phyloP scores from a whole-genome alignment of 345 rosid genomes.

The Hibiscus tridactylites region DNA sequence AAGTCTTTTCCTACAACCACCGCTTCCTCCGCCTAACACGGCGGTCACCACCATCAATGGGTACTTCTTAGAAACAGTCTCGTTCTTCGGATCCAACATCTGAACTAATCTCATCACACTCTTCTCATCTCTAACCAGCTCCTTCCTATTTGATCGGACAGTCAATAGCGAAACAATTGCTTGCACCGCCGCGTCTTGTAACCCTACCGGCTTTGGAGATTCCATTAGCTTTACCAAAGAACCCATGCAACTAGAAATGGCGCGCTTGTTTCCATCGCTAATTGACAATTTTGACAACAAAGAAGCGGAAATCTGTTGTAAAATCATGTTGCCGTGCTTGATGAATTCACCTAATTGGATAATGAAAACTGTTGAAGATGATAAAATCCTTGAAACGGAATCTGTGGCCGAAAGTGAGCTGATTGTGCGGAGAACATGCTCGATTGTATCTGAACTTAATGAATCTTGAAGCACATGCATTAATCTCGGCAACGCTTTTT shows the following conservation, averaged over 20 bases:
- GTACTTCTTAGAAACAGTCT: conserved; percentile 41
- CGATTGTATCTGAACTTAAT: conserved; percentile 36
- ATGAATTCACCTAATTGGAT: conserved; percentile 51
- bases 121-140: conserved; percentile 61
- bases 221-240: conserved; percentile 59
- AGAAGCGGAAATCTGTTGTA: conserved; percentile 53
- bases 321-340: conserved; percentile 37
- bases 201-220: conserved; percentile 62
- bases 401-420: conserved; percentile 33
- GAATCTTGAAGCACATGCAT: conserved; percentile 38
- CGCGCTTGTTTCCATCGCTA: conserved; percentile 73
- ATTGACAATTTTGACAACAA: conserved; percentile 35
- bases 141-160: conserved; percentile 56
- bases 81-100: conserved; percentile 64
- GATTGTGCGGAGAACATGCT: conserved; percentile 42
- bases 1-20: conserved; percentile 42
- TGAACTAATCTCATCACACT: conserved; percentile 52
- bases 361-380: conserved; percentile 54
- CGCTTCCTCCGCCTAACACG: conserved; percentile 36
- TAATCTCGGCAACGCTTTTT: conserved; percentile 51
- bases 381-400: conserved; percentile 26
- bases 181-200: conserved; percentile 56
- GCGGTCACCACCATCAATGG: conserved; percentile 55
- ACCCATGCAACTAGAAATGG: conserved; percentile 43
- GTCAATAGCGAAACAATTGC: conserved; percentile 47